Conservation (phyloP, 192 early-diverging fungal species). For the Glomus cerebriforme region DNA sequence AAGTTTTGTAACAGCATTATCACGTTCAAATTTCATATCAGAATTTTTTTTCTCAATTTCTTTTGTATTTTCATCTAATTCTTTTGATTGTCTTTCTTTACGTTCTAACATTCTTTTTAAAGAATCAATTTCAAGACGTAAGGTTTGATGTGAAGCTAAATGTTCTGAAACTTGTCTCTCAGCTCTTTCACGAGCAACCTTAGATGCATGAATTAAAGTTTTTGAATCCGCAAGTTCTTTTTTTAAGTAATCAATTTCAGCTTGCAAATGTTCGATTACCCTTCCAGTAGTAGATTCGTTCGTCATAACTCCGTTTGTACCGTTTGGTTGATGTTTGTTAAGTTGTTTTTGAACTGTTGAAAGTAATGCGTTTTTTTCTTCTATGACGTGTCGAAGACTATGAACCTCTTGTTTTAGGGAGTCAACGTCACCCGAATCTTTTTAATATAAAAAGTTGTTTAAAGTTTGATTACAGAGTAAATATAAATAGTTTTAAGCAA, state of each 20-base stretch:
- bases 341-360: constrained; percentile 29
- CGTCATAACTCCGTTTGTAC: background rate
- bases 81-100: constrained; percentile 30
- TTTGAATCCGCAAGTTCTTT: constrained; percentile 29
- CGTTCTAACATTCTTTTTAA: constrained; percentile 31
- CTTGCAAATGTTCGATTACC: constrained; percentile 27
- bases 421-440: background rate
- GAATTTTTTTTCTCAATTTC: constrained; percentile 23
- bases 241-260: constrained; percentile 29
- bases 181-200: constrained; percentile 25
- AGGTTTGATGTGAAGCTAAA: constrained; percentile 22
- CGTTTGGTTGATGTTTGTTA: constrained; percentile 3
- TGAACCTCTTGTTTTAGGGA: constrained; percentile 23
- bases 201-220: constrained; percentile 20
- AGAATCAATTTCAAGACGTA: constrained; percentile 29
- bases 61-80: constrained; percentile 16
- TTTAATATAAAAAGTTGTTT: background rate
- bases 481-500: background rate
- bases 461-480: no score
- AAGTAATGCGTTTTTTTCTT: constrained; percentile 28
- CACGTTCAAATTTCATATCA: constrained; percentile 34
- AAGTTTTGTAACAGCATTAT: constrained; percentile 28
- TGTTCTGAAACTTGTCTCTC: constrained; percentile 32
- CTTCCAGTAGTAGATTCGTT: constrained; percentile 25
- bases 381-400: constrained; percentile 22